Percentiles rank a stretch among this genome's conserved stretches.
These are phyloP conservation scores for Stephanocyclus meneghinianus DNA, from an alignment of 352 stramenopile species.

Conservation along the genomic window DNA sequence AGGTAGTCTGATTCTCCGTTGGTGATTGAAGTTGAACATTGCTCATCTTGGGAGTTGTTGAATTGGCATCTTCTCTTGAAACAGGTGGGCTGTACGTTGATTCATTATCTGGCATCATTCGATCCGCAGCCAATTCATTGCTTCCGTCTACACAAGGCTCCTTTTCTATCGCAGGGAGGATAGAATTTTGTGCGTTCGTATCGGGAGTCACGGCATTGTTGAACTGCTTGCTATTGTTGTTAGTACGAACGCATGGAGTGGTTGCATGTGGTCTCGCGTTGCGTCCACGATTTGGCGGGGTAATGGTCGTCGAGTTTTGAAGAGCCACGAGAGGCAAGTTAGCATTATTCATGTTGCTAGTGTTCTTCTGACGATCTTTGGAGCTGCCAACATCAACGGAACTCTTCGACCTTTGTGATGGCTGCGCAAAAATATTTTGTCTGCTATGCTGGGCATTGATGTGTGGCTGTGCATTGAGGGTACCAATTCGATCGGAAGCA, in stretches of 20 bases:
- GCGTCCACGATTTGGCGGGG: conserved; percentile 19
- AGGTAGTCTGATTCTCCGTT: conserved; percentile 1
- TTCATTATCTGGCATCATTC: neutral
- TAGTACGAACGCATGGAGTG: neutral
- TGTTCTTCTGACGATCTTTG: too few species aligned
- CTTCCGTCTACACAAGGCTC: neutral
- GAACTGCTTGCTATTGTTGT: neutral
- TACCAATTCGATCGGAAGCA: too few species aligned
- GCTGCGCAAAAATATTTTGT: neutral
- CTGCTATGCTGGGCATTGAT: neutral
- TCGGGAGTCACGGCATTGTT: conserved; percentile 8
- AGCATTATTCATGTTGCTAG: too few species aligned
- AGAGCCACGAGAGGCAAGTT: too few species aligned
- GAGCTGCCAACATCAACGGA: too few species aligned
- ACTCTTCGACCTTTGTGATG: neutral
- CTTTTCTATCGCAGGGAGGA: neutral
- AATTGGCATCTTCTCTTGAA: conserved; percentile 1
- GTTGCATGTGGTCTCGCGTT: neutral
- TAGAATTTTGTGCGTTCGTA: neutral
- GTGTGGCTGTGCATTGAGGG: neutral
- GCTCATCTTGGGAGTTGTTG: conserved; percentile 34
- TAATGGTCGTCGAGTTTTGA: conserved; percentile 19
- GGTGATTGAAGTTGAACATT: conserved; percentile 24
- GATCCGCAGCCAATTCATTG: neutral
- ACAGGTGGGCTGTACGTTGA: conserved; percentile 20